phyloP scores from a whole-genome alignment of 768 basidiomycete genomes.

The Suillus ampliporus region DNA sequence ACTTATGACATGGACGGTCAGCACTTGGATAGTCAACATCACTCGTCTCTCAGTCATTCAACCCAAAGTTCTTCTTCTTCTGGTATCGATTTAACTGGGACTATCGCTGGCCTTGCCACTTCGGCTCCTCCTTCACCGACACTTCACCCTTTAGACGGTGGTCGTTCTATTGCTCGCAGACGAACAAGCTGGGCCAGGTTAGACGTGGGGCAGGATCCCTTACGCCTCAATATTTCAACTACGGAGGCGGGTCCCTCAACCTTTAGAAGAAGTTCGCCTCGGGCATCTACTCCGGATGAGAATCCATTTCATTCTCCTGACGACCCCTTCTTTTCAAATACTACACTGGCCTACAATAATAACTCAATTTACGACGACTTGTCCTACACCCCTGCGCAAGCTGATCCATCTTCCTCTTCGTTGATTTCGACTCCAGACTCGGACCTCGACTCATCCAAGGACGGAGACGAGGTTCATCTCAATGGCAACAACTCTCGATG shows the following conservation, averaged over 20 bases:
- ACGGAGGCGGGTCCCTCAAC: conserved; percentile 28
- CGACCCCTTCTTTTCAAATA: conserved; percentile 43
- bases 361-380: neutral
- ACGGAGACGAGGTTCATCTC: conserved; percentile 65
- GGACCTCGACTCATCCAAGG: conserved; percentile 48
- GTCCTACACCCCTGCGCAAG: conserved; percentile 41
- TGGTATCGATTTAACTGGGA: conserved; percentile 58
- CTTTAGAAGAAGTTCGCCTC: conserved; percentile 28
- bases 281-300: conserved; percentile 35
- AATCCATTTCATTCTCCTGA: conserved; percentile 57
- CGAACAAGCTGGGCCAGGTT: conserved; percentile 63
- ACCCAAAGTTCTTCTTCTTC: conserved; percentile 55
- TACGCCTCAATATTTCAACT: conserved; percentile 43
- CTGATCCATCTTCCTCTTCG: conserved; percentile 57
- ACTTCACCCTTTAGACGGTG: conserved; percentile 40
- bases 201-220: conserved; percentile 53
- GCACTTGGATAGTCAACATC: conserved; percentile 16
- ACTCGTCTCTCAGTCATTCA: conserved; percentile 15
- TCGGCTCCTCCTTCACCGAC: conserved; percentile 61
- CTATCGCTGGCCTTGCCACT: conserved; percentile 47
- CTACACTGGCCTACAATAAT: neutral
- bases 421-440: conserved; percentile 45
- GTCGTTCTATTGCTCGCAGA: conserved; percentile 48
- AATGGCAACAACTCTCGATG: conserved; percentile 56
- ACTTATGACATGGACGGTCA: conserved; percentile 4